These are phyloP conservation scores for Cadophora luteo-olivacea DNA, from an alignment of 2,329 filamentous ascomycete species.

Conservation along the genomic window DNA sequence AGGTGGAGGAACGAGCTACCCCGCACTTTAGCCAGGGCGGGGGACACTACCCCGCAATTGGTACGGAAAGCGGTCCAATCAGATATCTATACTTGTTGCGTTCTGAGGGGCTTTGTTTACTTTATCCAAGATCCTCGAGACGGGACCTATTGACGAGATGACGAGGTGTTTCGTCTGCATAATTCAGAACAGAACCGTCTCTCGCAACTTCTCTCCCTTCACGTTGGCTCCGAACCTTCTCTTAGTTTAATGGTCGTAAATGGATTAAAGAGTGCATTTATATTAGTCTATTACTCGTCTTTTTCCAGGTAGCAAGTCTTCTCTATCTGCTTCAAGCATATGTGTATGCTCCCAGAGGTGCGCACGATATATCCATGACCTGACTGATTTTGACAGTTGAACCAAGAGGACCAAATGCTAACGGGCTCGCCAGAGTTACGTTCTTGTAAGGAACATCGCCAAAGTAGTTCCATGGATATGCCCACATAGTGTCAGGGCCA, in stretches of 20 bases:
- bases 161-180: too few species aligned
- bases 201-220: too few species aligned
- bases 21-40: constrained; percentile 17
- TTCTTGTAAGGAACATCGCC: constrained; percentile 24
- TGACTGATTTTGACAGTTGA: constrained; percentile 12
- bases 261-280: neutral
- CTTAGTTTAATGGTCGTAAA: too few species aligned
- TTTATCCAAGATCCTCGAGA: neutral
- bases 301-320: neutral
- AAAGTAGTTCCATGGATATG: constrained; percentile 24
- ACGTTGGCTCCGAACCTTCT: too few species aligned
- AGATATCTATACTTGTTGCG: neutral
- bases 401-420: constrained; percentile 16
- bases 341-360: constrained; percentile 12
- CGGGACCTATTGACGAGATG: neutral
- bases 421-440: constrained; percentile 10
- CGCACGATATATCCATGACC: constrained; percentile 17
- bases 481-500: constrained; percentile 22
- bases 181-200: too few species aligned
- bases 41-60: constrained; percentile 11
- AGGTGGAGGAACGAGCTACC: constrained; percentile 11
- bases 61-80: constrained; percentile 12
- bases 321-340: constrained; percentile 11
- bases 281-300: neutral
- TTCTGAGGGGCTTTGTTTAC: neutral